Percentiles rank a stretch among this genome's conserved stretches.
These are phyloP conservation scores for Mycena vitilis DNA, from an alignment of 768 basidiomycete species.

Conservation along the genomic window DNA sequence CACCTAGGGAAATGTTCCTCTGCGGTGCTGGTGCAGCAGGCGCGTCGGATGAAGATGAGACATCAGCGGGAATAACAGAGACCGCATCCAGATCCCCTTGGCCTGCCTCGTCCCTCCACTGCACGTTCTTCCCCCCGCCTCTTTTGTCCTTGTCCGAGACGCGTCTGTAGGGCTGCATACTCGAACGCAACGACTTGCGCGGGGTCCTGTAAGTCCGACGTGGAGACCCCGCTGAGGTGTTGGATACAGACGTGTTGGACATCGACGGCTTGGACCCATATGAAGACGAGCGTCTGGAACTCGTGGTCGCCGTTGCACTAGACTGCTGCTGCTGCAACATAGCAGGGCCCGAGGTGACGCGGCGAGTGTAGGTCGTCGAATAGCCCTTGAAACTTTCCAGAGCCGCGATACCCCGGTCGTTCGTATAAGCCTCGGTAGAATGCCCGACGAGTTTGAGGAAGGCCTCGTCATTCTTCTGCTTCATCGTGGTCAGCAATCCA, in stretches of 20 bases:
- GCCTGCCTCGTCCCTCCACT: constrained; percentile 91
- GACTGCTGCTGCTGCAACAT: constrained; percentile 54
- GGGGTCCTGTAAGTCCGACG: constrained; percentile 68
- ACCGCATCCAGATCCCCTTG: constrained; percentile 77
- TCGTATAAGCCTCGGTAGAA: constrained; percentile 69
- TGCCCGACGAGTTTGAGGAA: constrained; percentile 77
- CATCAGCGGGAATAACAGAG: constrained; percentile 49
- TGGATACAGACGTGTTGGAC: constrained; percentile 50
- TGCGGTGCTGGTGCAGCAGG: constrained; percentile 41
- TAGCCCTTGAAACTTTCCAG: constrained; percentile 67
- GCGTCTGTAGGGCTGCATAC: constrained; percentile 71
- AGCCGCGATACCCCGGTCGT: constrained; percentile 48
- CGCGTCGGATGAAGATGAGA: constrained; percentile 49
- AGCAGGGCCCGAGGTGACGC: constrained; percentile 63
- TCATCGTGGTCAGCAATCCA: constrained; percentile 62
- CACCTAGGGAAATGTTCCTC: constrained; percentile 63
- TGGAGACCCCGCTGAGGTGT: constrained; percentile 64
- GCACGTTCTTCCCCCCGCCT: constrained; percentile 76
- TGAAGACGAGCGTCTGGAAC: constrained; percentile 54
- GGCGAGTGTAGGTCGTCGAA: constrained; percentile 58
- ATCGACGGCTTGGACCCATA: constrained; percentile 44
- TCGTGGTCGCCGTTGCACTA: constrained; percentile 30
- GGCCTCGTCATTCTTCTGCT: constrained; percentile 75
- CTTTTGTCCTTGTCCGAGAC: constrained; percentile 74
- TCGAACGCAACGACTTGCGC: constrained; percentile 79